A percentile compares a stretch with the other conserved stretches of the same genome.
These are phyloP conservation scores for Amanita pseudoporphyria DNA, from an alignment of 768 basidiomycete genomes.

Conservation along the genomic window DNA sequence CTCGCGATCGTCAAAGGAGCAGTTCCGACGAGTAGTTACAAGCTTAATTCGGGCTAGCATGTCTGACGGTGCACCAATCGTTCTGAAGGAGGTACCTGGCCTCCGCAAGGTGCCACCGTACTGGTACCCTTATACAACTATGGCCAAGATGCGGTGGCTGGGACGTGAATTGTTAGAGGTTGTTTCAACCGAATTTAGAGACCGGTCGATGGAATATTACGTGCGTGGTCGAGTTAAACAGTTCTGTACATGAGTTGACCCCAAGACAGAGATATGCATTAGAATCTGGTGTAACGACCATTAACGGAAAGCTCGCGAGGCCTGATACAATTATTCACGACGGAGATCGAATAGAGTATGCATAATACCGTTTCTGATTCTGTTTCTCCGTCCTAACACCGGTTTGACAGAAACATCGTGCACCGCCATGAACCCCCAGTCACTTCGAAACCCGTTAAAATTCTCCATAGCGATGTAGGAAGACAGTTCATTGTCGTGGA, in stretches of 20 bases:
- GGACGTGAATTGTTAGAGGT: slow-evolving; percentile 84
- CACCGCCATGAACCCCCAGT: slow-evolving; percentile 98
- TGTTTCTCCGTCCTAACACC: not conserved
- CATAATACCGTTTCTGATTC: slow-evolving; percentile 5
- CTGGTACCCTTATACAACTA: slow-evolving; percentile 90
- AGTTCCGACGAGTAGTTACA: slow-evolving; percentile 48
- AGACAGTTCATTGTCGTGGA: slow-evolving; percentile 86
- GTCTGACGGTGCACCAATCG: slow-evolving; percentile 26
- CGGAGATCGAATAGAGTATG: slow-evolving; percentile 83
- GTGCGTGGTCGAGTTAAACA: slow-evolving; percentile 36
- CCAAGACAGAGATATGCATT: slow-evolving; percentile 39
- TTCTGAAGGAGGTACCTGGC: slow-evolving; percentile 24
- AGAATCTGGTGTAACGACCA: slow-evolving; percentile 90
- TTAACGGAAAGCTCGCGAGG: slow-evolving; percentile 82
- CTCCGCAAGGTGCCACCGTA: slow-evolving; percentile 81
- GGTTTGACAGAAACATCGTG: slow-evolving; percentile 64
- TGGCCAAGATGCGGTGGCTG: slow-evolving; percentile 88
- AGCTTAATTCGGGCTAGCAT: slow-evolving; percentile 44
- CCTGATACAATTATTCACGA: slow-evolving; percentile 73
- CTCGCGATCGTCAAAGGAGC: slow-evolving; percentile 37
- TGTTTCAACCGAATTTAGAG: slow-evolving; percentile 89
- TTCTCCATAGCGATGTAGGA: slow-evolving; percentile 69
- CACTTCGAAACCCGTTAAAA: slow-evolving; percentile 69
- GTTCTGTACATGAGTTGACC: not conserved
- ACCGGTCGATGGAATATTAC: slow-evolving; percentile 93